These are phyloP conservation scores for Gnomoniopsis smithogilvyi DNA, from an alignment of 2,329 filamentous ascomycete genomes.

Conservation along the genomic window DNA sequence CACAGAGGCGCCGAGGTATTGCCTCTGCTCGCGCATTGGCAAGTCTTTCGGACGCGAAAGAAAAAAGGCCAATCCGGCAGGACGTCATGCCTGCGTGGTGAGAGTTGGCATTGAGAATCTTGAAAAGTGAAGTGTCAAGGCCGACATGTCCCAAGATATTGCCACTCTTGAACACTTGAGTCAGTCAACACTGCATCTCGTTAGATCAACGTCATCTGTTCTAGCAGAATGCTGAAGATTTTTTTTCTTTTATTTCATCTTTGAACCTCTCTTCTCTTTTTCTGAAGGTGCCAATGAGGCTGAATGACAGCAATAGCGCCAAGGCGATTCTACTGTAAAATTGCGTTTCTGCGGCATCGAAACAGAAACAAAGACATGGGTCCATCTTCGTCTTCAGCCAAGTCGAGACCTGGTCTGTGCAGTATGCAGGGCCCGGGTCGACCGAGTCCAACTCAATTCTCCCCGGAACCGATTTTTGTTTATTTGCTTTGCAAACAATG, in stretches of 20 bases:
- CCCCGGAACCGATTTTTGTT: background rate
- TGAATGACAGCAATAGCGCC: background rate
- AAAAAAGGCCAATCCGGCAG: background rate
- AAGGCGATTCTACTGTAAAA: background rate
- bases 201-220: background rate
- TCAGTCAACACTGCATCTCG: conserved; percentile 1
- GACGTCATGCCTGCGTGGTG: conserved; percentile 6
- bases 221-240: background rate
- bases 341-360: background rate
- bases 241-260: too few species aligned
- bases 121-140: background rate
- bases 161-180: conserved; percentile 9
- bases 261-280: background rate
- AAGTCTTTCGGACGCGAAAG: background rate
- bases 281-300: background rate
- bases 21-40: background rate
- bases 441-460: background rate
- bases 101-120: background rate
- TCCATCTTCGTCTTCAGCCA: background rate
- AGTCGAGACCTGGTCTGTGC: background rate
- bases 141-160: background rate
- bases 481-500: background rate
- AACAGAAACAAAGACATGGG: background rate
- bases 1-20: conserved; percentile 9
- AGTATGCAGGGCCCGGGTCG: background rate